A percentile compares a stretch with the other conserved stretches of the same genome.
Conservation (phyloP, 257 asterid genomes). For the Primulina huaijiensis region DNA sequence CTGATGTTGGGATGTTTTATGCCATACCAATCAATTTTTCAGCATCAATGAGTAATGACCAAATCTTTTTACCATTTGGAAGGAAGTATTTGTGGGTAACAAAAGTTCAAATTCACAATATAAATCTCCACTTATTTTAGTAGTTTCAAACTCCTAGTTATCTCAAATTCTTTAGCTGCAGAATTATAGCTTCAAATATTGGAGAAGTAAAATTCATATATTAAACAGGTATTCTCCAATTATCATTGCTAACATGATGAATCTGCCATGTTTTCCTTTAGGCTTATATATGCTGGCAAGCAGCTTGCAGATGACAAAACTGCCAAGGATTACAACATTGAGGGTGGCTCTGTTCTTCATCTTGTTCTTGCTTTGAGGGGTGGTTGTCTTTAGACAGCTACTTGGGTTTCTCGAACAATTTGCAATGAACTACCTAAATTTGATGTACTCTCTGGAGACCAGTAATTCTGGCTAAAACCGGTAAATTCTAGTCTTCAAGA, state of each 20-base stretch:
- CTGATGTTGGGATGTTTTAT: background rate
- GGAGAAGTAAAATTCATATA: background rate
- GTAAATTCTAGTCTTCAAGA: too few relatives aligned
- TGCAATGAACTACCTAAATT: conserved; percentile 7
- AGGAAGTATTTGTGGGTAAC: background rate
- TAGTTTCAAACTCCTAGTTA: background rate
- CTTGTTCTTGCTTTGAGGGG: conserved; percentile 88
- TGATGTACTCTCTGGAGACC: too few relatives aligned
- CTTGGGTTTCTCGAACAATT: background rate
- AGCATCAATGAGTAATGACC: too few relatives aligned
- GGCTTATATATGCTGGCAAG: conserved; percentile 87
- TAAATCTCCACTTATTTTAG: background rate
- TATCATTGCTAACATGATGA: background rate
- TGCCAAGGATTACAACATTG: conserved; percentile 82
- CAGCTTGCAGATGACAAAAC: conserved; percentile 91
- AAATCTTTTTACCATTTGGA: background rate
- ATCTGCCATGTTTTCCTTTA: conserved; percentile 13
- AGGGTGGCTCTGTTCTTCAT: conserved; percentile 96
- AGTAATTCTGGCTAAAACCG: too few relatives aligned
- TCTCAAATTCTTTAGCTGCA: background rate
- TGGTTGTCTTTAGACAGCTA: conserved; percentile 41
- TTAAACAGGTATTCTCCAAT: background rate
- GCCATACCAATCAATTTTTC: background rate
- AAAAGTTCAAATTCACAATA: background rate
- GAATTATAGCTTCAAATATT: background rate